Base-by-base conservation (phyloP, 306 rosid species). In the Prunus padus region DNA sequence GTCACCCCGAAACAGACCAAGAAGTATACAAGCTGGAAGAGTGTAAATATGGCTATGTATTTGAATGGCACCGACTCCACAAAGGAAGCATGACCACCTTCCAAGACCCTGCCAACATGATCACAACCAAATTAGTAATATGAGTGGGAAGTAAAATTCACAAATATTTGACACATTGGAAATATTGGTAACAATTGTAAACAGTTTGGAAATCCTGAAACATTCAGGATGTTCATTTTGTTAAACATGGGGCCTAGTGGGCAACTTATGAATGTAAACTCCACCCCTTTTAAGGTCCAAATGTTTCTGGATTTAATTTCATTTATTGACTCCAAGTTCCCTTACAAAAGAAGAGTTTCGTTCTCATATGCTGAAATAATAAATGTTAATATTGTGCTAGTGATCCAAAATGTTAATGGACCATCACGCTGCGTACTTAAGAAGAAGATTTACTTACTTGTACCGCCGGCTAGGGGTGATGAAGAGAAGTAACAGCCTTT, bases 1-100 rank as follows among this genome's bases (percentile, higher is more conserved):
- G 96, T 94, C 74, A 89, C 82, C 3, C 94, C 98, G 9, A 67
- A 91, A 67, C 97, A 92, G 74, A 84, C 30, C 84, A 92, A 82
- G 74, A 92, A 76, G 76, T 92, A 92, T 13, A 88, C 67, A 42
- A 89, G 71, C 75, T 92, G 97, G 83, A 92, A 88, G 52, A 90
- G 73, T 44, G 96, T 92, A 80, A 92, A 92, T 19, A 78, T 60
- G 15, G 86, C 79, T 52, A 87, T 86, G 77, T 73, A 79, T 80
- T 69, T 88, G 79, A 74, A 80, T 54, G 96, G 97, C 62, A 92
- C 96, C 6, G 88, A 81, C 81, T 90, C 97, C 81, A 92, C 87
- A 82, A 81, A 90, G 28, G 97, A 88, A 74, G 97, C 92, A 84
- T 90, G 97, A 78, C 56, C 88, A 46, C 82, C 90, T 79, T 90